Evolutionary conservation across 2,329 filamentous ascomycete species (phyloP).

Genomic region (Gnomoniopsis smithogilvyi): DNA sequence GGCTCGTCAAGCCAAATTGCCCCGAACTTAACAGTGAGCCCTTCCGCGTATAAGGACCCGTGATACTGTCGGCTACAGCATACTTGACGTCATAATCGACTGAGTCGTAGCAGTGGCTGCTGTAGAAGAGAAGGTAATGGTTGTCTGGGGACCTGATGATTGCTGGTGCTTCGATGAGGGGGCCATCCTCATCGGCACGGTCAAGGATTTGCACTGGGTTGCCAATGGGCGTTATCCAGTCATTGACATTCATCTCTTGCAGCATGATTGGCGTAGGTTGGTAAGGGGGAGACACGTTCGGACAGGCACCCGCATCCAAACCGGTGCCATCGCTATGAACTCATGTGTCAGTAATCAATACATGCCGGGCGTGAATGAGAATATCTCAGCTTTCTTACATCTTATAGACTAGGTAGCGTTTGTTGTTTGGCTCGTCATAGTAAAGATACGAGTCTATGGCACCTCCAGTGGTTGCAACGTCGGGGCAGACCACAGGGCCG

Average conservation of each 20-base stretch:
- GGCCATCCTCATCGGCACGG: conserved; percentile 41
- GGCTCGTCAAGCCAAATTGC: conserved; percentile 10
- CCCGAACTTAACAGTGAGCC: conserved; percentile 11
- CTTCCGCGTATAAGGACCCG: conserved; percentile 12
- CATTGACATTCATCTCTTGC: conserved; percentile 45
- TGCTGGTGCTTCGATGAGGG: conserved; percentile 60
- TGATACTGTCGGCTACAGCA: conserved; percentile 34
- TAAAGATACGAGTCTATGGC: conserved; percentile 63
- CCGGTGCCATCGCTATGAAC: conserved; percentile 55
- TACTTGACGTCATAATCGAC: conserved; percentile 58
- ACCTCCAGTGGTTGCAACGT: conserved; percentile 46
- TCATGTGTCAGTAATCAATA: background rate
- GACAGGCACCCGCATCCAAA: conserved; percentile 39
- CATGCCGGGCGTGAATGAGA: background rate
- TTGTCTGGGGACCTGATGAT: conserved; percentile 42
- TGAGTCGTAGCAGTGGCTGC: conserved; percentile 55
- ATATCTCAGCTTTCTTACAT: conserved; percentile 3
- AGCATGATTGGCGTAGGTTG: conserved; percentile 53
- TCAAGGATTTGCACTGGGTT: conserved; percentile 44
- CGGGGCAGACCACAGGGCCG: conserved; percentile 49
- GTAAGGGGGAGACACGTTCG: conserved; percentile 39
- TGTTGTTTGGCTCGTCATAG: conserved; percentile 47
- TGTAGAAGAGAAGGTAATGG: conserved; percentile 61
- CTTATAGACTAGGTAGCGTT: conserved; percentile 62
- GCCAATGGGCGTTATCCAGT: conserved; percentile 53